Percentiles rank a stretch among this genome's conserved stretches.
phyloP scores from a whole-genome alignment of 1,284 basidiomycete genomes.

The Leccinum griseonigrum region DNA sequence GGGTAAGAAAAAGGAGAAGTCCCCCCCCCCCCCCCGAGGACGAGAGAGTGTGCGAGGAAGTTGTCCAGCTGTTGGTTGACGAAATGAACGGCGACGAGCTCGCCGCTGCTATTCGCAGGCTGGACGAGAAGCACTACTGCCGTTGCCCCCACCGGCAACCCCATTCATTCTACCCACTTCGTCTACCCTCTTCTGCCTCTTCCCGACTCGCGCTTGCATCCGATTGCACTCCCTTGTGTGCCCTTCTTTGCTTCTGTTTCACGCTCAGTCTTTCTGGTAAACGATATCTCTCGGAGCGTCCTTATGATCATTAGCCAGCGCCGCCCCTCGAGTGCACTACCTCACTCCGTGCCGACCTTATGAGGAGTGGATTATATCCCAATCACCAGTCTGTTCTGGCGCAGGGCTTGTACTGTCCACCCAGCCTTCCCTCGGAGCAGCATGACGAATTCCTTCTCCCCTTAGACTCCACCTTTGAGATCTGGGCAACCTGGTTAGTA shows the following conservation, averaged over 20 bases:
- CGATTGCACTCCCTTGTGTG: conserved; percentile 42
- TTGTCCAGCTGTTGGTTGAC: conserved; percentile 61
- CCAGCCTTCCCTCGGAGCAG: conserved; percentile 30
- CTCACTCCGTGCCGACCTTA: conserved; percentile 21
- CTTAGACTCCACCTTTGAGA: conserved; percentile 25
- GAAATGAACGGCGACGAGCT: conserved; percentile 63
- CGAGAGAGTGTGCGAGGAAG: conserved; percentile 50
- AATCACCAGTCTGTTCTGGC: conserved; percentile 7
- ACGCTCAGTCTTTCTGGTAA: conserved; percentile 42
- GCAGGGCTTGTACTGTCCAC: conserved; percentile 4
- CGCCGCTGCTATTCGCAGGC: conserved; percentile 56
- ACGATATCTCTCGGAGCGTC: conserved; percentile 41
- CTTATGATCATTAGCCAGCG: conserved; percentile 37
- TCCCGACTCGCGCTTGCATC: conserved; percentile 40
- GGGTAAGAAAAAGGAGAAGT: conserved; percentile 46
- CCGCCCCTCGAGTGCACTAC: conserved; percentile 32
- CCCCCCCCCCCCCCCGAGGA: conserved; percentile 52
- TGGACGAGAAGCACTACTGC: conserved; percentile 38
- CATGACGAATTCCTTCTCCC: conserved; percentile 47
- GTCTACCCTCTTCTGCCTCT: conserved; percentile 66
- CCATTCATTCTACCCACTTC: conserved; percentile 34
- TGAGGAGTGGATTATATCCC: conserved; percentile 28
- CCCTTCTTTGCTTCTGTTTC: conserved; percentile 35
- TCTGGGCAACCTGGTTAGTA: conserved; percentile 22
- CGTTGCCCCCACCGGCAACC: too few species aligned